Base-by-base conservation (phyloP, 345 rosid genomes). In the Aethionema arabicum region DNA sequence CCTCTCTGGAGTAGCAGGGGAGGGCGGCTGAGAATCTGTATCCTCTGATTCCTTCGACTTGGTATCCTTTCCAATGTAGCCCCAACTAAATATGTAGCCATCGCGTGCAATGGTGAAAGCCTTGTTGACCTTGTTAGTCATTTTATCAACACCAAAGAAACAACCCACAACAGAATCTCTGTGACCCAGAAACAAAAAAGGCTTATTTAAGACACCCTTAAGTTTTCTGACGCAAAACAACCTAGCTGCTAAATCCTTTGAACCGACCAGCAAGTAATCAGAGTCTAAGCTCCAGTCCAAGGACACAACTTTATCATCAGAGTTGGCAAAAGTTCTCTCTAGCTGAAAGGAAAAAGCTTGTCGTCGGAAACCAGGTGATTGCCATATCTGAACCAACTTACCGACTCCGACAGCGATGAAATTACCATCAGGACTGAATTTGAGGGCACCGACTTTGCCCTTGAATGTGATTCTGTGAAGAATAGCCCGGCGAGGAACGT, bases 371-470 rank as follows among this genome's bases (percentile, higher is more conserved):
- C 90, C 95, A 8, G 97, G 99, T 2, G 96, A 84, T 51, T 82
- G 76, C 97, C 97, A 93, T 6, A 93, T 79, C 71, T 93, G 88
- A 13, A 93, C 83, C 73, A 93, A 69, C 50, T 90, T 93, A n/a
- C 96, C 97, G 0, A 78, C 35, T 8, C 81, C 99, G 2, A 87
- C 91, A 0, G 97, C 99, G 16, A 93, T 77, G 52, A 67, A 77
- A 42, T 78, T 84, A 5, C 97, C 92, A 32, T 85, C 74, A n/a
- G 95, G 90, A 61, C 96, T 90, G 53, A 90, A 90, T 65, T 73
- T 73, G 45, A 87, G 27, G 47, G 85, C 80, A 8, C 78, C 54
- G 4, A 90, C 97, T 12, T 83, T 69, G 3, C 70, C 70, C 51
- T 82, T 84, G 70, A 93, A 86, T 11, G 59, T 72, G 12, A 93